Conservation (phyloP, 2,329 filamentous ascomycete genomes). For the Apiospora phragmitis region DNA sequence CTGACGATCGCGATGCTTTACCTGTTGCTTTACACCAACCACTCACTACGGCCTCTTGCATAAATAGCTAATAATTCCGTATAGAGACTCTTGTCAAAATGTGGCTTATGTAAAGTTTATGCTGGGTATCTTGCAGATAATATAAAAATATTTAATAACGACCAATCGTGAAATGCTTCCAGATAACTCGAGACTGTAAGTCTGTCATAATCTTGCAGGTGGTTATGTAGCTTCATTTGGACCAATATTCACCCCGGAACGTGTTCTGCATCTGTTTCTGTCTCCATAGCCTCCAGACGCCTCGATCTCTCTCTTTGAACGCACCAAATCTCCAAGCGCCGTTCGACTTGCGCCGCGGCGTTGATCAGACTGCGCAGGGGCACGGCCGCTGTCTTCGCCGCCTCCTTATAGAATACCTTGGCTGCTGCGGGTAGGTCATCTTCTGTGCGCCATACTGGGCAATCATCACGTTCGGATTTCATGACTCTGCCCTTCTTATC, state of each 20-base stretch:
- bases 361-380: constrained; percentile 35
- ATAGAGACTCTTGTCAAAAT: not conserved
- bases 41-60: not conserved
- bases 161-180: not conserved
- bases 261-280: not conserved
- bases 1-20: not conserved
- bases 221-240: not conserved
- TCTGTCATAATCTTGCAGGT: not conserved
- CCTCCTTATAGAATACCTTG: constrained; percentile 42
- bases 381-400: constrained; percentile 40
- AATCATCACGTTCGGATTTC: constrained; percentile 24
- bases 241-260: not conserved
- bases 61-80: not conserved
- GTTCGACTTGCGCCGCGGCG: constrained; percentile 39
- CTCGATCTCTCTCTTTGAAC: constrained; percentile 25
- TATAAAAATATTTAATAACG: not conserved
- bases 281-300: constrained; percentile 19
- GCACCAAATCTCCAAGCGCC: constrained; percentile 36
- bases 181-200: not conserved
- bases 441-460: constrained; percentile 35
- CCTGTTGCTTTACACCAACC: not conserved
- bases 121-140: not conserved
- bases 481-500: not conserved
- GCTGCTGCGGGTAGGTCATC: constrained; percentile 43
- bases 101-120: not conserved